Conservation (phyloP, 768 basidiomycete genomes). For the Tricholoma flavovirens region DNA sequence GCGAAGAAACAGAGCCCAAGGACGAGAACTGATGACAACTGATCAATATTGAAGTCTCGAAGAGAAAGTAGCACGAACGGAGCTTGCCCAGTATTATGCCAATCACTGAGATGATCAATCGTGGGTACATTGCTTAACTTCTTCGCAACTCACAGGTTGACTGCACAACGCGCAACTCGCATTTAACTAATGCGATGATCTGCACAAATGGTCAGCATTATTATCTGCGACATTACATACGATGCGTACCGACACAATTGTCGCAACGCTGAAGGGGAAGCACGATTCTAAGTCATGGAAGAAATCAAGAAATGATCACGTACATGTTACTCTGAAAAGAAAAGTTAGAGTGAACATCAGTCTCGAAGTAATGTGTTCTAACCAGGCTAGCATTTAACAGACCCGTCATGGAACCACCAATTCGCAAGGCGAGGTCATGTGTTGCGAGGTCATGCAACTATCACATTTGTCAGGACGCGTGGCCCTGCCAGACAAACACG, state of each 20-base stretch:
- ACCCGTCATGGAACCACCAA: conserved; percentile 74
- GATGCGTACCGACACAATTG: conserved; percentile 66
- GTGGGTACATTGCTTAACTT: conserved; percentile 2
- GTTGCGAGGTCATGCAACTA: conserved; percentile 78
- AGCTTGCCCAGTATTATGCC: conserved; percentile 81
- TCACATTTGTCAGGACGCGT: neutral
- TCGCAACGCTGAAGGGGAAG: conserved; percentile 38
- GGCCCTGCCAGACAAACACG: neutral
- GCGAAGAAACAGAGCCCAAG: conserved; percentile 85
- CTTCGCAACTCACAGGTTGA: conserved; percentile 56
- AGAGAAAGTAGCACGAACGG: conserved; percentile 27
- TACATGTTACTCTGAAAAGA: conserved; percentile 58
- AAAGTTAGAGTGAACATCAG: conserved; percentile 1
- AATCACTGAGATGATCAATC: conserved; percentile 45
- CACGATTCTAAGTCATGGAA: neutral
- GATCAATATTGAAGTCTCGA: neutral
- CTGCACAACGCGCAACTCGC: conserved; percentile 77
- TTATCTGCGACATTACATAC: neutral
- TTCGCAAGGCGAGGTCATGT: conserved; percentile 62
- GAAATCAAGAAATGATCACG: conserved; percentile 21
- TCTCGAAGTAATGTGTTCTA: conserved; percentile 14
- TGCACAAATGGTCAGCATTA: conserved; percentile 19
- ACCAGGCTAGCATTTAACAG: conserved; percentile 81
- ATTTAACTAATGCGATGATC: conserved; percentile 79
- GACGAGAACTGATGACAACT: conserved; percentile 55